Conservation (phyloP, 192 early-diverging fungal species). For the Coemansia sp. region DNA sequence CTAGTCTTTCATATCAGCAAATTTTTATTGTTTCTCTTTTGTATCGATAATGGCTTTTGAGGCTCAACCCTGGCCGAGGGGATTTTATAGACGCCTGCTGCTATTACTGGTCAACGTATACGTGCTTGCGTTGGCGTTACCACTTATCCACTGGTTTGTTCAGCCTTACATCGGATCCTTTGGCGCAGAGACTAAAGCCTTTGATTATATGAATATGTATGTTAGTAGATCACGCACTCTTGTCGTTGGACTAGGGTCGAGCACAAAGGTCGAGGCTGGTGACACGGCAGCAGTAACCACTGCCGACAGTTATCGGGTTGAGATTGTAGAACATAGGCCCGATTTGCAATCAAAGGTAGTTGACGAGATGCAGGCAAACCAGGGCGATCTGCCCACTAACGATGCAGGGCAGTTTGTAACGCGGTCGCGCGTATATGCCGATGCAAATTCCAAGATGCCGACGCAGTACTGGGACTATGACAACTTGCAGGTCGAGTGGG, state of each 20-base stretch:
- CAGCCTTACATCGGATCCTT: conserved; percentile 10
- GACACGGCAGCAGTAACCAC: neutral
- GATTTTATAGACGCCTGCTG: conserved; percentile 3
- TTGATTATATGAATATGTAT: neutral
- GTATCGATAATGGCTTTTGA: conserved; percentile 14
- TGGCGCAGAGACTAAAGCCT: conserved; percentile 8
- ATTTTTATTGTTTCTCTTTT: neutral
- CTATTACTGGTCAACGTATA: conserved; percentile 17
- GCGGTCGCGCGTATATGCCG: conserved; percentile 85
- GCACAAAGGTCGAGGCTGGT: conserved; percentile 5
- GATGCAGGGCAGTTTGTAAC: conserved; percentile 42
- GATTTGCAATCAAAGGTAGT: neutral
- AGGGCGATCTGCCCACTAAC: conserved; percentile 25
- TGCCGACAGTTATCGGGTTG: conserved; percentile 16
- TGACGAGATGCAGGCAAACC: conserved; percentile 32
- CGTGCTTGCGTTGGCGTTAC: conserved; percentile 16
- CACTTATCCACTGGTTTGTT: conserved; percentile 16
- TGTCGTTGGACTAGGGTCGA: conserved; percentile 4
- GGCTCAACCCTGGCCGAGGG: conserved; percentile 3
- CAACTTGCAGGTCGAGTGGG: conserved; percentile 88
- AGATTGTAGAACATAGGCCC: conserved; percentile 22
- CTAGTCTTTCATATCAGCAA: neutral
- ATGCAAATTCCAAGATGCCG: conserved; percentile 79
- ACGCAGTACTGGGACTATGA: conserved; percentile 97
- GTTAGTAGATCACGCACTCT: conserved; percentile 7